Conservation (phyloP, 148 eudicot genomes). For the Cornus suecica region DNA sequence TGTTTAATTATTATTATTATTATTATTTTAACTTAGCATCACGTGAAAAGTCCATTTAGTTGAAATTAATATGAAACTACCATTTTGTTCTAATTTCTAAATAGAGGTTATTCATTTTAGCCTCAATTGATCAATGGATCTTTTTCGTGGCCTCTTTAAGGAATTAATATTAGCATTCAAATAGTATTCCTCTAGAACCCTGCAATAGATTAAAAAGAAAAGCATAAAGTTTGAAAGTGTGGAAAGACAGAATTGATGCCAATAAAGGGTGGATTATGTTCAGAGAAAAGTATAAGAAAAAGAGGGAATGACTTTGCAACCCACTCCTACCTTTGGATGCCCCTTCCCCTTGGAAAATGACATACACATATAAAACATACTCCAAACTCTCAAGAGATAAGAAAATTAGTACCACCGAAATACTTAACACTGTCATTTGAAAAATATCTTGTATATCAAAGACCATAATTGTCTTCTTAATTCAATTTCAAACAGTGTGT, state of each 20-base stretch:
- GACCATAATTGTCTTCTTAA: neutral
- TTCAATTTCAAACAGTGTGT: too few species aligned
- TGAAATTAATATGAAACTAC: too few species aligned
- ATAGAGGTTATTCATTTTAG: too few species aligned
- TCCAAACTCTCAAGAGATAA: slow-evolving; percentile 2
- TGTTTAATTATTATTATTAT: too few species aligned
- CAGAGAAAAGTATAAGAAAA: slow-evolving; percentile 16
- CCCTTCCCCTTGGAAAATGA: slow-evolving; percentile 4
- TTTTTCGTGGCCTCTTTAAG: too few species aligned
- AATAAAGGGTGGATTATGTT: slow-evolving; percentile 24
- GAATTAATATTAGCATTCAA: too few species aligned
- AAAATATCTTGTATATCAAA: too few species aligned
- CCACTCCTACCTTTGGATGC: slow-evolving; percentile 11
- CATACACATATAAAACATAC: neutral
- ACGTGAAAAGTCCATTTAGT: too few species aligned
- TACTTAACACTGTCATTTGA: neutral
- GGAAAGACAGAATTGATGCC: slow-evolving; percentile 18
- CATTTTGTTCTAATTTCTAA: too few species aligned
- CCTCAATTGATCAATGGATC: too few species aligned
- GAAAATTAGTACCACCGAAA: neutral
- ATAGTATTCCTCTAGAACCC: neutral
- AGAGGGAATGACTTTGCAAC: neutral
- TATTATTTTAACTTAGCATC: too few species aligned
- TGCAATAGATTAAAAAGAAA: slow-evolving; percentile 12
- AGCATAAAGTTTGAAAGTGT: slow-evolving; percentile 2